phyloP scores from a whole-genome alignment of 1,284 basidiomycete species.

The Sporisorium scitamineum region DNA sequence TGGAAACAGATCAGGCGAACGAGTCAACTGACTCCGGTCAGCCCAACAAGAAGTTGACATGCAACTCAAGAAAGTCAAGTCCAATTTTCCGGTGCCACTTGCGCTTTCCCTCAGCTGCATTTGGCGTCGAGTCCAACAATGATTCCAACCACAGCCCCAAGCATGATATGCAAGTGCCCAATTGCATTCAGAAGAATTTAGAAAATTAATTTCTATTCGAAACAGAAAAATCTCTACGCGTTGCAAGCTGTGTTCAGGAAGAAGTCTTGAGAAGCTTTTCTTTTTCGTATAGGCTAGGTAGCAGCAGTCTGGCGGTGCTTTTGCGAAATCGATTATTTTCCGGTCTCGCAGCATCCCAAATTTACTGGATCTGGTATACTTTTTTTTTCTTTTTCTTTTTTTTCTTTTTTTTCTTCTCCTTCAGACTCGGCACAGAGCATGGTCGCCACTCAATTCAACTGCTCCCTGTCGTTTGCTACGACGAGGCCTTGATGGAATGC shows the following conservation, averaged over 20 bases:
- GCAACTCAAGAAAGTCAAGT: conserved; percentile 10
- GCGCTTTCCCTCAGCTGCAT: conserved; percentile 2
- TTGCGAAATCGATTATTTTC: conserved; percentile 7
- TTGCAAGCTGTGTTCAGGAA: background rate
- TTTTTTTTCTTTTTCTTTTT: background rate
- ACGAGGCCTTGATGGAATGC: background rate
- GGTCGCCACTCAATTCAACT: background rate
- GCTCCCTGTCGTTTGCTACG: background rate
- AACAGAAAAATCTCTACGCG: background rate
- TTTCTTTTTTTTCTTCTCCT: background rate
- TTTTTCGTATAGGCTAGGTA: background rate
- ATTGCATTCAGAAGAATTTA: background rate
- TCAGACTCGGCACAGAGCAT: background rate
- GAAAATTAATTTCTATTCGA: background rate
- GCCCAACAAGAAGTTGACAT: conserved; percentile 15
- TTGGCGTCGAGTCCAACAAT: conserved; percentile 4
- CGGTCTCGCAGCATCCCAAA: background rate
- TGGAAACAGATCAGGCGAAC: background rate
- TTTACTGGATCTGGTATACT: background rate
- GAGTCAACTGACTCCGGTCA: background rate
- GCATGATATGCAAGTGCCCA: background rate
- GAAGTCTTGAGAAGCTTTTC: conserved; percentile 15
- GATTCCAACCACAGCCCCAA: background rate
- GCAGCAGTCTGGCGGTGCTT: background rate
- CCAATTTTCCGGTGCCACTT: conserved; percentile 3